A percentile compares a stretch with the other conserved stretches of the same genome.
These are phyloP conservation scores for Cydonia oblonga DNA, from an alignment of 331 rosid genomes.

Conservation along the genomic window DNA sequence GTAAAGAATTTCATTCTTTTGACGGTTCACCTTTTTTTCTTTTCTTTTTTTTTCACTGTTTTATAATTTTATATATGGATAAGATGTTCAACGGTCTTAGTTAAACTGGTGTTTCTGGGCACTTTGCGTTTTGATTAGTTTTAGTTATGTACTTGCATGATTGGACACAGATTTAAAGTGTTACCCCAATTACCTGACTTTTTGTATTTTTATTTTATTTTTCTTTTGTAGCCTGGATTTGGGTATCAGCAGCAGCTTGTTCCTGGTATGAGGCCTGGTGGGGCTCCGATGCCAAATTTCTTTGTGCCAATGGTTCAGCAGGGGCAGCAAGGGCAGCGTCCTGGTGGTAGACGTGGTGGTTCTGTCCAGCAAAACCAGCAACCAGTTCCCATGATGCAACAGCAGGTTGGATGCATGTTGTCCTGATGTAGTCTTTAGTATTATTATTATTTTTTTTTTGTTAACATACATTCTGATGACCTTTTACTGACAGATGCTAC, in stretches of 20 bases:
- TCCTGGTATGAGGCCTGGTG: constrained; percentile 99
- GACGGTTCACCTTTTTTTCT: background rate
- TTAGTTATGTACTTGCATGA: background rate
- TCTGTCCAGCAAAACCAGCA: constrained; percentile 80
- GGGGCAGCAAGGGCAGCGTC: constrained; percentile 92
- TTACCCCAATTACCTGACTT: background rate
- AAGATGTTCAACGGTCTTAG: background rate
- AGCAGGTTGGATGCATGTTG: constrained; percentile 45
- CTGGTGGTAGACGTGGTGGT: constrained; percentile 89
- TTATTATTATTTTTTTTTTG: too few relatives aligned
- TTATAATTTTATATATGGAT: background rate
- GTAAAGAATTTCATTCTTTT: constrained; percentile 17
- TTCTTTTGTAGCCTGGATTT: constrained; percentile 64
- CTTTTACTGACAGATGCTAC: constrained; percentile 53
- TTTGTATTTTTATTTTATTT: background rate
- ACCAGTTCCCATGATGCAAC: constrained; percentile 78
- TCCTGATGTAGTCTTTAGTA: background rate
- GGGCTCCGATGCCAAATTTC: constrained; percentile 84
- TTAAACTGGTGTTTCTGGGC: background rate
- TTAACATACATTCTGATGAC: background rate
- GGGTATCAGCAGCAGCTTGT: constrained; percentile 98
- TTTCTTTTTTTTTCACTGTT: background rate
- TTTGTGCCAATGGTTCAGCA: constrained; percentile 95
- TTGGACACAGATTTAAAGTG: background rate
- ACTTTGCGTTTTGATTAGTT: background rate